Evolutionary conservation across 2,329 filamentous ascomycete species (phyloP).

Genomic region (Pyrenophora seminiperda): DNA sequence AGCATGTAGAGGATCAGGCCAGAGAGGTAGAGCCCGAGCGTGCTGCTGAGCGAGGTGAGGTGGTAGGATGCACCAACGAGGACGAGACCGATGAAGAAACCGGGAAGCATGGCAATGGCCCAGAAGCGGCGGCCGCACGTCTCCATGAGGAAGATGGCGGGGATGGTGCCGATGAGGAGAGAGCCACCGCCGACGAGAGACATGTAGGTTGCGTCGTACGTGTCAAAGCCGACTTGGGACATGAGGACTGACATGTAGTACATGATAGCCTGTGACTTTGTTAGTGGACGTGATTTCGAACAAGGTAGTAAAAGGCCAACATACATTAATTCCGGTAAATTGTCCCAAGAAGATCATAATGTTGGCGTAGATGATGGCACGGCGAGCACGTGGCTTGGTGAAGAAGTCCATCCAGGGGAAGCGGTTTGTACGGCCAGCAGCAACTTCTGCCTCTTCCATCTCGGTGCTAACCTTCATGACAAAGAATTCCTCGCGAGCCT

Average conservation of each 20-base stretch:
- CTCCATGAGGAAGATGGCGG: constrained; percentile 73
- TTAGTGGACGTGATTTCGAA: not conserved
- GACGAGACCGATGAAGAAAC: constrained; percentile 72
- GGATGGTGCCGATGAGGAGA: constrained; percentile 70
- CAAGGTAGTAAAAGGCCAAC: no score
- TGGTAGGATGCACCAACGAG: constrained; percentile 69
- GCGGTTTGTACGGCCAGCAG: constrained; percentile 59
- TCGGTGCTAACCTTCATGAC: constrained; percentile 70
- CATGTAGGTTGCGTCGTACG: constrained; percentile 71
- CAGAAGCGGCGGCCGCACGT: constrained; percentile 74
- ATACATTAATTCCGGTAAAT: constrained; percentile 72
- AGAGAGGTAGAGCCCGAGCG: constrained; percentile 65
- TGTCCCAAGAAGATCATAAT: constrained; percentile 77
- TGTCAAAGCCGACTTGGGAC: constrained; percentile 69
- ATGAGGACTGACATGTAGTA: constrained; percentile 75
- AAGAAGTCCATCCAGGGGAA: constrained; percentile 77
- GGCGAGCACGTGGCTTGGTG: constrained; percentile 66
- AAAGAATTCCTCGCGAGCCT: constrained; percentile 71
- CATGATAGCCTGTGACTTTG: no score
- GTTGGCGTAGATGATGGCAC: constrained; percentile 67
- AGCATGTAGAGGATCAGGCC: constrained; percentile 60
- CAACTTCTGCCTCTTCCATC: constrained; percentile 58
- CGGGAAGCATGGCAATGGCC: constrained; percentile 73
- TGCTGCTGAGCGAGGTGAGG: constrained; percentile 55
- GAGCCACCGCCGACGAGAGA: constrained; percentile 70